A percentile compares a stretch with the other conserved stretches of the same genome.
phyloP scores from a whole-genome alignment of 1,284 basidiomycete species.

The Wolfiporia cocos region DNA sequence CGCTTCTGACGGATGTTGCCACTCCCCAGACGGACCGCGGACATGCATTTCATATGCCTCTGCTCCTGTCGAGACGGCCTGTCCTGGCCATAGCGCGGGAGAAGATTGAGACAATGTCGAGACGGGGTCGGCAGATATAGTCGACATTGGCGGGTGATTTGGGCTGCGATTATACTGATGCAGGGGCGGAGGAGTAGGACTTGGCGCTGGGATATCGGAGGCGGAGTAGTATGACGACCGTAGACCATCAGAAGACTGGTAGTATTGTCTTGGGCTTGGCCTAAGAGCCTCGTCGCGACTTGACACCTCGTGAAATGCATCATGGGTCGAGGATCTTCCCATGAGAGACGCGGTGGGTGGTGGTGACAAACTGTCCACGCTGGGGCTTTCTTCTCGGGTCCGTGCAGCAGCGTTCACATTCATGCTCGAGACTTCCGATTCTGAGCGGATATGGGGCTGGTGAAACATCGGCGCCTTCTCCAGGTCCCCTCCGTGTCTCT shows the following conservation, averaged over 20 bases:
- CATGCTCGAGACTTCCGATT: constrained; percentile 45
- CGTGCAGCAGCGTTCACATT: constrained; percentile 12
- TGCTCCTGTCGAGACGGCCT: constrained; percentile 6
- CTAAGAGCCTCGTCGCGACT: constrained; percentile 12
- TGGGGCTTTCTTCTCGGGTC: constrained; percentile 8
- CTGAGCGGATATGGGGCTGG: constrained; percentile 53
- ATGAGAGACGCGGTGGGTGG: constrained; percentile 16
- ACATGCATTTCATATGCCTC: constrained; percentile 52
- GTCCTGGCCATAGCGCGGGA: constrained; percentile 8
- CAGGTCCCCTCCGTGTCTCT: constrained; percentile 21
- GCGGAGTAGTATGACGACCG: constrained; percentile 64
- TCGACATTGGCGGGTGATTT: constrained; percentile 24
- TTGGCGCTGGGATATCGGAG: constrained; percentile 56
- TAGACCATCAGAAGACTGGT: constrained; percentile 20
- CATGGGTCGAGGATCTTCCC: constrained; percentile 13
- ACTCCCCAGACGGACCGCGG: constrained; percentile 25
- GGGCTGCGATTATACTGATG: constrained; percentile 20
- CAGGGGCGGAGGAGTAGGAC: constrained; percentile 40
- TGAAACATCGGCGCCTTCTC: constrained; percentile 69
- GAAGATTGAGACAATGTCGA: constrained; percentile 11
- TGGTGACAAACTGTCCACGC: constrained; percentile 16
- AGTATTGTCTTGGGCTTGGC: constrained; percentile 11
- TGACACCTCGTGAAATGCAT: constrained; percentile 9
- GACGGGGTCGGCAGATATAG: constrained; percentile 20
- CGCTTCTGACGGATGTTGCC: constrained; percentile 11